Evolutionary conservation across 192 early-diverging fungal genomes (phyloP).

Genomic region (Coemansia erecta): DNA sequence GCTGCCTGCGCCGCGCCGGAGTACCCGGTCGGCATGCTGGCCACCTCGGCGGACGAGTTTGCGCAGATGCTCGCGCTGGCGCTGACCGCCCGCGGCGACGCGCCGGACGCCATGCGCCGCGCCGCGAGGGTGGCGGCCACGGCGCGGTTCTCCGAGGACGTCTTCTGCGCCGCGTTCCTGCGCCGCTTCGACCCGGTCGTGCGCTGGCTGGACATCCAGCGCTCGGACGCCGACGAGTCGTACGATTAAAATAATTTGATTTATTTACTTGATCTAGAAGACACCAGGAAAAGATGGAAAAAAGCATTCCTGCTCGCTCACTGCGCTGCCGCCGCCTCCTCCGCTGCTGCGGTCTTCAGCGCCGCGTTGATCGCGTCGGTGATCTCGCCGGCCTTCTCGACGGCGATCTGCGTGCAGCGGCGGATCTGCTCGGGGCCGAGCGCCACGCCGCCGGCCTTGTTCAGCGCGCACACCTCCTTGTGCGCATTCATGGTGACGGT

Average conservation of each 20-base stretch:
- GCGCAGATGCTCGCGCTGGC: slow-evolving; percentile 50
- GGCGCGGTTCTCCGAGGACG: slow-evolving; percentile 69
- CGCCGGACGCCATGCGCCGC: slow-evolving; percentile 55
- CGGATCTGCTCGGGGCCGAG: slow-evolving; percentile 72
- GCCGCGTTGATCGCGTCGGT: slow-evolving; percentile 78
- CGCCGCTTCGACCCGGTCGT: slow-evolving; percentile 37
- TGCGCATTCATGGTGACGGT: slow-evolving; percentile 90
- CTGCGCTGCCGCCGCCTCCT: too few species aligned
- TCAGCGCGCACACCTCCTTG: slow-evolving; percentile 87
- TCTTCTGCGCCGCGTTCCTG: slow-evolving; percentile 51
- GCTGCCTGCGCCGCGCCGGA: slow-evolving; percentile 32
- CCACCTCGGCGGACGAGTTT: slow-evolving; percentile 62
- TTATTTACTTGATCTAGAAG: too few species aligned
- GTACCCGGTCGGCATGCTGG: slow-evolving; percentile 62
- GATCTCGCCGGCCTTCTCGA: slow-evolving; percentile 57
- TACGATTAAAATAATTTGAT: too few species aligned
- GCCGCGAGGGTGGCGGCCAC: slow-evolving; percentile 63
- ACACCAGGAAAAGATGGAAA: too few species aligned
- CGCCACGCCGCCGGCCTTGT: slow-evolving; percentile 88
- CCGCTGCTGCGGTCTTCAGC: slow-evolving; percentile 53
- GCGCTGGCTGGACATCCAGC: slow-evolving; percentile 44
- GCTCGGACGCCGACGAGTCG: slow-evolving; percentile 16
- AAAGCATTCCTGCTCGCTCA: too few species aligned
- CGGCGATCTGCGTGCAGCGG: slow-evolving; percentile 79
- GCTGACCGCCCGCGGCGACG: slow-evolving; percentile 47